Base-by-base conservation (phyloP, 2,329 filamentous ascomycete genomes). In the Pseudocercospora crystallina region DNA sequence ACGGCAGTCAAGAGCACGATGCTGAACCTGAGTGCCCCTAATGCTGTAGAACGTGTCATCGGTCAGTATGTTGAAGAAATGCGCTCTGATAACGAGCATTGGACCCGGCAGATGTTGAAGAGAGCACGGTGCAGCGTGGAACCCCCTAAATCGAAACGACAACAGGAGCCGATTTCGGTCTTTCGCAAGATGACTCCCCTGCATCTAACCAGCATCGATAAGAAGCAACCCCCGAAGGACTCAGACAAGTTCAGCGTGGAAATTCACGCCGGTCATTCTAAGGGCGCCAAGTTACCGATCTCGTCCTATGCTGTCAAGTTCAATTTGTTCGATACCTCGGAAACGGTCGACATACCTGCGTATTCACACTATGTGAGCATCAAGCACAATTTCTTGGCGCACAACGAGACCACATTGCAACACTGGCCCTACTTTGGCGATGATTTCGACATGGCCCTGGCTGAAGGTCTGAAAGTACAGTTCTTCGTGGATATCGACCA, bases 311-410 rank as follows among this genome's bases (percentile, higher is more conserved):
- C 42, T 8, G 47, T 49, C 8, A 48, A 43, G 15, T 51, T 37
- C 48, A 57, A 40, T 15, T 12, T 38, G 33, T 49, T 44, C 20
- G 14, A 37, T 12, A 37, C 38, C 9, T 53, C 54, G 17, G 20
- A 43, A 3, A 45, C 50, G 2, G 20, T 44, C 5, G 53, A 57
- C 10, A 68, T 74, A 15, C 73, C 73, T 2, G 52, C 51, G 8
- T 76, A 73, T 56, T 68, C 65, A 2, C 70, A 74, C 49, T 75
- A 72, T 51, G 68, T 73, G n/a, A 68, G 62, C 34, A 60, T 76
- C 37, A 68, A 65, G 42, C 57, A 68, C 34, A 76, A 71, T 47
- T 60, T 76, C 3, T 67, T 76, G 0, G 66, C 69, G 3, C 65
- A 69, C 11, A 76, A 76, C 43, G 64, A 69, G 30, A 68, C 60